Conservation (phyloP, 768 basidiomycete species). For the Tremella fuciformis region DNA sequence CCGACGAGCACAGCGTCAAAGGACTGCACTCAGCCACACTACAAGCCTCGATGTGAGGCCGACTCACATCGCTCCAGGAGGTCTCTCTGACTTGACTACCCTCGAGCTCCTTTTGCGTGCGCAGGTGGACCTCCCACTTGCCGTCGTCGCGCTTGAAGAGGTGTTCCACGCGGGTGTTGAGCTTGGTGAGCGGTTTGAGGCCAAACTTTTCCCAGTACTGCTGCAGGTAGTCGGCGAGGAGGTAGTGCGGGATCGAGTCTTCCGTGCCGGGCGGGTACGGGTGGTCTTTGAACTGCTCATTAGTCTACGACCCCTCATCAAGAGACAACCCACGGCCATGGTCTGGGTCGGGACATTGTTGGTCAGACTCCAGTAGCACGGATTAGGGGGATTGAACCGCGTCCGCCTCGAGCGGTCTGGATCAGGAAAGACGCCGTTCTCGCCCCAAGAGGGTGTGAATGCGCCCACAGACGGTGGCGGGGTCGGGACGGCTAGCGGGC, state of each 20-base stretch:
- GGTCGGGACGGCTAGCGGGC: constrained; percentile 26
- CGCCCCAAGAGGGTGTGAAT: constrained; percentile 16
- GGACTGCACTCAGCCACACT: not conserved
- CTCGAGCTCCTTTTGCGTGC: constrained; percentile 17
- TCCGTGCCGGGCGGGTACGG: constrained; percentile 32
- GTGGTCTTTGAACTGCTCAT: constrained; percentile 30
- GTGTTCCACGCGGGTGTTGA: constrained; percentile 58
- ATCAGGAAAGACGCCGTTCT: no score
- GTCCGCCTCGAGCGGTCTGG: constrained; percentile 2
- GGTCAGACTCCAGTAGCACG: constrained; percentile 28
- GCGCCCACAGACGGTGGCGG: constrained; percentile 35
- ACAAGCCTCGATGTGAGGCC: not conserved
- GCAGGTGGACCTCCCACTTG: constrained; percentile 16
- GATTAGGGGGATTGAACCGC: constrained; percentile 34
- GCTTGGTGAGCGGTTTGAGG: constrained; percentile 56
- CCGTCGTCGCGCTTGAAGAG: constrained; percentile 52
- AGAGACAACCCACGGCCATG: constrained; percentile 21
- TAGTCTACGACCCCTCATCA: not conserved
- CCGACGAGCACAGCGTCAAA: constrained; percentile 48
- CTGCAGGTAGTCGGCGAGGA: constrained; percentile 54
- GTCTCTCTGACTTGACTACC: constrained; percentile 14
- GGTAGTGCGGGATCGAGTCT: constrained; percentile 45
- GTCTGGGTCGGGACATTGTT: constrained; percentile 39
- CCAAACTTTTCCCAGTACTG: constrained; percentile 55
- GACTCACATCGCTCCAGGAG: constrained; percentile 32